Evolutionary conservation across 192 early-diverging fungal genomes (phyloP), one percentile per base, ranked within the genome.

Genomic region (Coemansia sp.): DNA sequence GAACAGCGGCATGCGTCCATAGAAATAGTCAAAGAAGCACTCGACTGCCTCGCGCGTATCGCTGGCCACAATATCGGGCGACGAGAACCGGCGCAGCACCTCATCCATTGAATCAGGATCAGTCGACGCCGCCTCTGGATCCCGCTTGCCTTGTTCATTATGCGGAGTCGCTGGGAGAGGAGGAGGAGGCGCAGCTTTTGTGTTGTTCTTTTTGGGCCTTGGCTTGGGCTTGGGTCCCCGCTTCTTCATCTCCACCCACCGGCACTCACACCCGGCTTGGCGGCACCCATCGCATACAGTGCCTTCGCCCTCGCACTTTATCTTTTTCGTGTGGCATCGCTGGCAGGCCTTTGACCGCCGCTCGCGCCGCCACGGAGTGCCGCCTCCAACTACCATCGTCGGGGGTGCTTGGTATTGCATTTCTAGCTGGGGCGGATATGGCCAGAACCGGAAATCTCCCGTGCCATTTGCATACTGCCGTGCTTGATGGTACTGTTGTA

Each of bases 261-360:
- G 69, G 64, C 78, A 81, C 68, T 81, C 78, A 65, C 74, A 59
- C 47, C 78, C 78, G 6, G 78, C 74, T 64, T 73, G 78, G 42
- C 63, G 57, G 70, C 78, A 81, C 30, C 78, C 78, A 37, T 81
- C 74, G 78, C 78, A 81, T 19, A 50, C 47, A 9, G 62, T 5
- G 39, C 78, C 78, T 33, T 73, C 74, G 68, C 78, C 78, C 67
- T 81, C 78, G 70, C 78, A 81, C 58, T 81, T 81, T 28, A 81
- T 81, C 65, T 81, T 81, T 39, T 81, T 81, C n/a, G 74, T 81
- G 70, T 81, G 78, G 78, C 78, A 81, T 9, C 78, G 78, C 62
- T 73, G 71, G 30, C 78, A 81, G 16, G 78, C 78, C 74, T 81
- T 81, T 37, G 78, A 81, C 60, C 78, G 78, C 69, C 78, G 73